Conservation (phyloP, 2,329 filamentous ascomycete species). For the Curvularia hawaiiensis region DNA sequence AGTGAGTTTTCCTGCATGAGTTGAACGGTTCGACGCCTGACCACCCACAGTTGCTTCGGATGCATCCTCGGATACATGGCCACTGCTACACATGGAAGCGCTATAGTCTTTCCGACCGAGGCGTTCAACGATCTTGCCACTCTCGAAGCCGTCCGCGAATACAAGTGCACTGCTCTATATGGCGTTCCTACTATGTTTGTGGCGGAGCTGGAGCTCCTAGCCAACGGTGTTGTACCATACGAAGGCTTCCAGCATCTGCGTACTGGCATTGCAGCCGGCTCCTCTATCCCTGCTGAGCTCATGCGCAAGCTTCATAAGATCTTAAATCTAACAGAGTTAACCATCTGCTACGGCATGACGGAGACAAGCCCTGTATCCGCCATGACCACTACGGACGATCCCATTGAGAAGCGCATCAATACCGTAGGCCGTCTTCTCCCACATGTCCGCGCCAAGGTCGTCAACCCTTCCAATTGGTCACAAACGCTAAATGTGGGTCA, state of each 20-base stretch:
- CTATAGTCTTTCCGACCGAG: slow-evolving; percentile 84
- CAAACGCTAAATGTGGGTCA: slow-evolving; percentile 66
- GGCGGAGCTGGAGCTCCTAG: slow-evolving; percentile 81
- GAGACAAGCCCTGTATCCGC: slow-evolving; percentile 77
- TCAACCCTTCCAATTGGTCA: slow-evolving; percentile 67
- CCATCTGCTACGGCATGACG: slow-evolving; percentile 97
- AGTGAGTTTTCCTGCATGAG: slow-evolving; percentile 35
- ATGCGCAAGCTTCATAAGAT: slow-evolving; percentile 76
- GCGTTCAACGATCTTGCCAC: slow-evolving; percentile 82
- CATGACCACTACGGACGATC: slow-evolving; percentile 83
- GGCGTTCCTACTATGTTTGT: slow-evolving; percentile 95
- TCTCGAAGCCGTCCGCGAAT: slow-evolving; percentile 66
- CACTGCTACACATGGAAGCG: slow-evolving; percentile 79
- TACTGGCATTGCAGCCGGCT: slow-evolving; percentile 92
- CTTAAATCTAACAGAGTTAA: slow-evolving; percentile 79
- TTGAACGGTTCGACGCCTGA: slow-evolving; percentile 5
- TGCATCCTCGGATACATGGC: slow-evolving; percentile 95
- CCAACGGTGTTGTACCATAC: slow-evolving; percentile 51
- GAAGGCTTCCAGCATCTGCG: slow-evolving; percentile 68
- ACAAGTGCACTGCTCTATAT: slow-evolving; percentile 73
- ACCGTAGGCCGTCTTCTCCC: slow-evolving; percentile 83
- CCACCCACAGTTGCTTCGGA: slow-evolving; percentile 72
- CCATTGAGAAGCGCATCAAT: slow-evolving; percentile 72
- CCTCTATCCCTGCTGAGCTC: slow-evolving; percentile 79
- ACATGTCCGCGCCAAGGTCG: slow-evolving; percentile 79